Conservation (phyloP, 73 alveolate genomes). For the Paramecium tetraurelia region DNA sequence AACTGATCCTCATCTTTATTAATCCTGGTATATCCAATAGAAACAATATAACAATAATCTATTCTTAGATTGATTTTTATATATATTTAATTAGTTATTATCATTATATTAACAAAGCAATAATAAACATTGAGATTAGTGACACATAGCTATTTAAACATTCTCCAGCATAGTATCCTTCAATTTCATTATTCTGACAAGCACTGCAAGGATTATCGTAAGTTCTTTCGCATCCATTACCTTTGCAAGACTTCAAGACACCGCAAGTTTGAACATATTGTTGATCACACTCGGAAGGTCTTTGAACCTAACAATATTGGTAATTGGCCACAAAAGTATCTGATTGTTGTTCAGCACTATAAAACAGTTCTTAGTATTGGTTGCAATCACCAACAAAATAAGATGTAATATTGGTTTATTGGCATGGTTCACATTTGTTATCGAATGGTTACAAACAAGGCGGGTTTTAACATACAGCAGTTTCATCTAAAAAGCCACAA, state of each 20-base stretch:
- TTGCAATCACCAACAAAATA: background rate
- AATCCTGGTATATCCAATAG: background rate
- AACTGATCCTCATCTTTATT: background rate
- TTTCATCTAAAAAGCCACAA: conserved; percentile 15
- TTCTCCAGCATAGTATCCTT: conserved; percentile 9
- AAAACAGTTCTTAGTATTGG: background rate
- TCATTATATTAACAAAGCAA: background rate
- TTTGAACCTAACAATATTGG: background rate
- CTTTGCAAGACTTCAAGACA: background rate
- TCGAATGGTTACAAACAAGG: conserved; percentile 20
- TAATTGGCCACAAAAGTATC: background rate
- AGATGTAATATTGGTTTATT: conserved; percentile 11
- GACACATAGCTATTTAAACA: background rate
- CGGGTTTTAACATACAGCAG: background rate
- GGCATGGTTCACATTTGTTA: background rate
- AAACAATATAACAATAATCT: background rate
- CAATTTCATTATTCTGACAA: background rate
- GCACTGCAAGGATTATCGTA: background rate
- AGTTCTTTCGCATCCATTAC: background rate
- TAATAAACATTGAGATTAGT: background rate
- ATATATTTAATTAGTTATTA: background rate
- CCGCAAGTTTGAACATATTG: background rate
- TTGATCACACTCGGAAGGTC: background rate
- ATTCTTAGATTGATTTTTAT: background rate
- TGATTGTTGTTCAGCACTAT: background rate